Conservation (phyloP, 208 protist genomes). For the Tetramitus jugosus region DNA sequence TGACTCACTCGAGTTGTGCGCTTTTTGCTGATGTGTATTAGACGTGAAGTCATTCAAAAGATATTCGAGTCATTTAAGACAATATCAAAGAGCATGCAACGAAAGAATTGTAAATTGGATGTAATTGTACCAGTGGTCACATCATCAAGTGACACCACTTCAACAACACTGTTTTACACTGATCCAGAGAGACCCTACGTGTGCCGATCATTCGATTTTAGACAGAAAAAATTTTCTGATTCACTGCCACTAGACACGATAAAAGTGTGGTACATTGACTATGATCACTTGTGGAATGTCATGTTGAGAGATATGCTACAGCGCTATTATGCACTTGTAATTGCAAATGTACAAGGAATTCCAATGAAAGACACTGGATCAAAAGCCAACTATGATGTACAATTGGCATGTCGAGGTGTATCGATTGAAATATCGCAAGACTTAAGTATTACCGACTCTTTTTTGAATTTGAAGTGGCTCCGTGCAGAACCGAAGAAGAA, state of each 20-base stretch:
- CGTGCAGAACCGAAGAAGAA: slow-evolving; percentile 2
- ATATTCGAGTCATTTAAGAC: too few relatives aligned
- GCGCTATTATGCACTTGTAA: not conserved
- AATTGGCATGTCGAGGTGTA: not conserved
- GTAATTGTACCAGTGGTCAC: too few relatives aligned
- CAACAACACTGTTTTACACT: too few relatives aligned
- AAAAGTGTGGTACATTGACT: slow-evolving; percentile 1
- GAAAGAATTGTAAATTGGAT: too few relatives aligned
- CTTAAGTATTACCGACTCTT: not conserved
- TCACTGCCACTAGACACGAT: not conserved
- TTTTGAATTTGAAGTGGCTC: not conserved
- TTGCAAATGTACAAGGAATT: not conserved
- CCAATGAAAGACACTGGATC: slow-evolving; percentile 6
- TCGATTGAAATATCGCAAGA: not conserved
- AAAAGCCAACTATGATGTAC: slow-evolving; percentile 10
- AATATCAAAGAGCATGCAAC: too few relatives aligned
- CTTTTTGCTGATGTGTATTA: too few relatives aligned
- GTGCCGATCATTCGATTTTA: not conserved
- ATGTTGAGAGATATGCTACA: not conserved
- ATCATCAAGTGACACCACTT: too few relatives aligned
- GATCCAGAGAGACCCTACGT: not conserved
- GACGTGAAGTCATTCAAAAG: too few relatives aligned
- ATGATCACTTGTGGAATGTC: not conserved
- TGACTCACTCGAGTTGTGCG: too few relatives aligned
- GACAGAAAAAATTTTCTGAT: too few relatives aligned